Percentiles rank a stretch among this genome's conserved stretches.
Conservation (phyloP, 192 early-diverging fungal species). For the Coemansia asiatica region DNA sequence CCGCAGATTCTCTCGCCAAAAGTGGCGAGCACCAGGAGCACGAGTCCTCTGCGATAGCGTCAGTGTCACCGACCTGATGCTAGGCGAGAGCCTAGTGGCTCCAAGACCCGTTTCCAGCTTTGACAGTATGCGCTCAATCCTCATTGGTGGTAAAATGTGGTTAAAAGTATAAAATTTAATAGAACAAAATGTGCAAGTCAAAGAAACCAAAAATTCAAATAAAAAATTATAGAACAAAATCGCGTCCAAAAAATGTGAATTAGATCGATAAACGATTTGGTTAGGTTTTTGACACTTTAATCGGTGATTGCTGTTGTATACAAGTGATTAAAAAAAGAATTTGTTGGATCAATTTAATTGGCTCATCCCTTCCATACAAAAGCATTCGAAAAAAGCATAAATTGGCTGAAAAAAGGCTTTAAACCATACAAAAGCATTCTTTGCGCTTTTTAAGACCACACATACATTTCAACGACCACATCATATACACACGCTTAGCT, state of each 20-base stretch:
- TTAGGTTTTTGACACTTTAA: background rate
- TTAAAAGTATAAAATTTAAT: too few relatives aligned
- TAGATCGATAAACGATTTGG: background rate
- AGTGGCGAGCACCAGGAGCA: constrained; percentile 48
- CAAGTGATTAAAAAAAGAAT: background rate
- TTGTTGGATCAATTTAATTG: background rate
- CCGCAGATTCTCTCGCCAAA: constrained; percentile 53
- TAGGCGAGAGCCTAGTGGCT: constrained; percentile 38
- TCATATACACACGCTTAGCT: background rate
- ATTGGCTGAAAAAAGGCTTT: too few relatives aligned
- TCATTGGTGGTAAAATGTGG: too few relatives aligned
- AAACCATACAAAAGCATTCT: background rate
- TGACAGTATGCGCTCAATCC: constrained; percentile 44
- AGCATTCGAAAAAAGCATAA: too few relatives aligned
- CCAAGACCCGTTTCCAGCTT: constrained; percentile 40
- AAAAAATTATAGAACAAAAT: background rate
- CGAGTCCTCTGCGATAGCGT: constrained; percentile 55
- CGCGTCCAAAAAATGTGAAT: background rate
- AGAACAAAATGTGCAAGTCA: background rate
- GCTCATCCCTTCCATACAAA: background rate
- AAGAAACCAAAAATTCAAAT: background rate
- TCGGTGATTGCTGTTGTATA: background rate
- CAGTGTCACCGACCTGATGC: constrained; percentile 38
- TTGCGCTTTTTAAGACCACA: background rate
- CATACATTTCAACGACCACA: background rate